Evolutionary conservation across 1,284 basidiomycete species (phyloP).

Genomic region (Salmacisia buchloeana): DNA sequence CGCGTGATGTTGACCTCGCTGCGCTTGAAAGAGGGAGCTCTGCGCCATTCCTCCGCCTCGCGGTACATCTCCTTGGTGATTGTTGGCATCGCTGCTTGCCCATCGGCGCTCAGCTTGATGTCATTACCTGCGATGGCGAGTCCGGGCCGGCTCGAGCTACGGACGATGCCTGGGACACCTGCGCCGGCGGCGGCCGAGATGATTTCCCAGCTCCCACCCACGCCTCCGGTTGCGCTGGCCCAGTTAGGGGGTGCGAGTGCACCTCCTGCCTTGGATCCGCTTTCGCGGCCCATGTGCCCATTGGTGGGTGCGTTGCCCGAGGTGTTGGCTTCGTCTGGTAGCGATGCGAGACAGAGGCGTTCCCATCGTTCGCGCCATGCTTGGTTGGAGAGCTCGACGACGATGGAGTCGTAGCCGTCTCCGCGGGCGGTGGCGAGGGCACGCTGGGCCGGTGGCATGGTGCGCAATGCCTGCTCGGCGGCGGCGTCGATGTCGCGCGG

Average conservation of each 20-base stretch:
- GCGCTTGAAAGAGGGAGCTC: constrained; percentile 68
- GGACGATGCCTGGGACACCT: constrained; percentile 6
- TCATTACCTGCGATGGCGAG: constrained; percentile 17
- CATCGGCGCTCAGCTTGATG: constrained; percentile 3
- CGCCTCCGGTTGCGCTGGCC: constrained; percentile 10
- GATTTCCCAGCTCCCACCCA: constrained; percentile 25
- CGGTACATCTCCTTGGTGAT: constrained; percentile 56
- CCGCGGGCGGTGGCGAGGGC: constrained; percentile 23
- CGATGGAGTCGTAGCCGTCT: constrained; percentile 60
- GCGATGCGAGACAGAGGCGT: constrained; percentile 66
- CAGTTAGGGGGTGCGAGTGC: not conserved
- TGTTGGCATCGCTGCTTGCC: not conserved
- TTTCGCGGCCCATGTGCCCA: constrained; percentile 6
- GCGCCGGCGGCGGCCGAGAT: constrained; percentile 10
- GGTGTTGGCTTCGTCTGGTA: not conserved
- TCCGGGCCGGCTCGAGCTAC: constrained; percentile 14
- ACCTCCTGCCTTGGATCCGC: not conserved
- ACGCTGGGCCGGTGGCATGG: constrained; percentile 25
- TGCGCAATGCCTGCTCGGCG: constrained; percentile 27
- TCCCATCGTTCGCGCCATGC: constrained; percentile 84
- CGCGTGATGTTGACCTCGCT: constrained; percentile 80
- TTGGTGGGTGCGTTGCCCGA: constrained; percentile 2
- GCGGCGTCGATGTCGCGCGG: constrained; percentile 26
- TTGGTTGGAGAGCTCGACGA: constrained; percentile 77
- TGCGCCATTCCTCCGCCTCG: constrained; percentile 82